Conservation (phyloP, 177 flowering plant genomes). For the Tripterygium wilfordii region DNA sequence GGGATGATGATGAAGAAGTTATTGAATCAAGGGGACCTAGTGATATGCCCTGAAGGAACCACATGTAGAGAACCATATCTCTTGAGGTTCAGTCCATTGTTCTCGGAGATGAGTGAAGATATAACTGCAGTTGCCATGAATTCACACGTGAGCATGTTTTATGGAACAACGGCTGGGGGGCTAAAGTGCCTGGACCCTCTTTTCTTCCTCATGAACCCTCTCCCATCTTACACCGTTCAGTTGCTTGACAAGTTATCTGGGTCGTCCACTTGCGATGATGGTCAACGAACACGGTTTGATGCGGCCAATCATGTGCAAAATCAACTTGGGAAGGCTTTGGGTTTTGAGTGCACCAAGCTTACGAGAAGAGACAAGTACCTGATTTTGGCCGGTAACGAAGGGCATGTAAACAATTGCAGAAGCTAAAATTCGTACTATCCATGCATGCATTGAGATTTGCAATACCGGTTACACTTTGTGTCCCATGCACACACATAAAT, state of each 20-base stretch:
- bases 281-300: conserved; percentile 31
- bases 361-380: conserved; percentile 82
- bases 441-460: too few species aligned
- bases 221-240: conserved; percentile 39
- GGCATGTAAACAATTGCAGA: too few species aligned
- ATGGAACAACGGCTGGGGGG: conserved; percentile 72
- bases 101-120: conserved; percentile 54
- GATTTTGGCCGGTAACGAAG: conserved; percentile 76
- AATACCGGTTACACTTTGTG: too few species aligned
- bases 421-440: too few species aligned
- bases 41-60: conserved; percentile 87
- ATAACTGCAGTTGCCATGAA: conserved; percentile 65
- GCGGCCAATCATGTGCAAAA: conserved; percentile 65
- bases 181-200: conserved; percentile 67
- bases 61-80: conserved; percentile 84
- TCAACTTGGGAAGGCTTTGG: conserved; percentile 43
- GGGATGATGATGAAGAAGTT: conserved; percentile 40
- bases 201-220: conserved; percentile 64
- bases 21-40: conserved; percentile 49
- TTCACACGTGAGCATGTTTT: conserved; percentile 41
- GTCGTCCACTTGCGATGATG: conserved; percentile 10
- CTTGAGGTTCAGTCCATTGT: conserved; percentile 75
- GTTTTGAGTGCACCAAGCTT: conserved; percentile 67
- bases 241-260: conserved; percentile 37
- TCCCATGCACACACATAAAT: too few species aligned